Percentiles rank a stretch among this genome's conserved stretches.
These are phyloP conservation scores for Cinnamomum chago DNA, from an alignment of 164 flowering plant species.

Conservation along the genomic window DNA sequence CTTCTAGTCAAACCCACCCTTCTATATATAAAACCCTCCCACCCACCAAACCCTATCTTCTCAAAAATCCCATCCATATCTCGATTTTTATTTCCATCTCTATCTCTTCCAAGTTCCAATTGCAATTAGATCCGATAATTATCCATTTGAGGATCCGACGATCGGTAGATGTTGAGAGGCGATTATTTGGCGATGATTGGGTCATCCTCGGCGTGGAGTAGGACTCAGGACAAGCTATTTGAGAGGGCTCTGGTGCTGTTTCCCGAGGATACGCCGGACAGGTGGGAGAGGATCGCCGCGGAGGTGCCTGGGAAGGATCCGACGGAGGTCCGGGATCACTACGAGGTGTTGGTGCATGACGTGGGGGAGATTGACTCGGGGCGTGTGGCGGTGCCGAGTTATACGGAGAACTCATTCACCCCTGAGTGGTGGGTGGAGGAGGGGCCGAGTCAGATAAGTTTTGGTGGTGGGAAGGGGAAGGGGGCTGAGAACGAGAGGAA, in stretches of 20 bases:
- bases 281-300: constrained; percentile 57
- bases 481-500: constrained; percentile 44
- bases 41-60: too few relatives aligned
- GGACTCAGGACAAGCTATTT: constrained; percentile 54
- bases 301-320: constrained; percentile 46
- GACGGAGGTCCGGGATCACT: constrained; percentile 46
- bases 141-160: too few relatives aligned
- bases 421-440: constrained; percentile 17
- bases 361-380: constrained; percentile 59
- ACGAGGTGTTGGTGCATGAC: constrained; percentile 47
- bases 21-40: too few relatives aligned
- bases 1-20: too few relatives aligned
- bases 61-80: too few relatives aligned
- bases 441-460: constrained; percentile 27
- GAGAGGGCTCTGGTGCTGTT: constrained; percentile 48
- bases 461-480: constrained; percentile 12
- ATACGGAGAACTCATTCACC: constrained; percentile 30
- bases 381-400: constrained; percentile 44
- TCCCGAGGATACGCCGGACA: constrained; percentile 37
- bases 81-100: too few relatives aligned
- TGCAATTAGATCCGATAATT: too few relatives aligned
- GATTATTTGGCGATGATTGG: neutral
- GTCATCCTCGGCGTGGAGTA: constrained; percentile 28
- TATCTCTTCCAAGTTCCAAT: too few relatives aligned
- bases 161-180: neutral